Evolutionary conservation across 768 basidiomycete species (phyloP), one percentile per base, ranked within the genome.

Genomic region (Suillus luteus): DNA sequence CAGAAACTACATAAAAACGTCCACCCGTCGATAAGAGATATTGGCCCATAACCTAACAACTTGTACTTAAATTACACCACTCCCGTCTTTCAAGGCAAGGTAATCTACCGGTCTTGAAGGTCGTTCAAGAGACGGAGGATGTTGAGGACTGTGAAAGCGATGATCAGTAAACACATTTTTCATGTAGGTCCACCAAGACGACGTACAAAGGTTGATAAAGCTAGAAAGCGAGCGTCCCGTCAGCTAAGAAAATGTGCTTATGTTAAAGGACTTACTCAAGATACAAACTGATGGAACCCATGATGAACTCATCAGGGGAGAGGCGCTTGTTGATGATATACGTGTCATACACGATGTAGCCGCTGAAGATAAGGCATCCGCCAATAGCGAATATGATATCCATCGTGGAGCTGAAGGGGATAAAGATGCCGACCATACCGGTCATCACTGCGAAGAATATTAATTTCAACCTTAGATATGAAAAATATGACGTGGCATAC

Each of bases 251-350:
- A 51, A 35, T 4, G 59, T 4, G 41, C 60, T 31, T 55, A 22
- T 51, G 22, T 35, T 55, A 6, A 43, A 65, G 24, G 5, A 88
- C 88, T 68, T 77, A 91, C 87, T 98, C 96, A 62, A 98, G 88
- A 78, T 98, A 99, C n/a, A 99, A 85, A 67, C 88, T 90, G 71
- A 98, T 90, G 19, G 93, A 83, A 41, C 89, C 96, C 80, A 97
- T 80, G 68, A 97, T 95, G 75, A 85, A 95, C 75, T 99, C 97
- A 67, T 99, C 97, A 4, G 95, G 93, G 1, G 91, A 93, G 22
- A 97, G 79, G 64, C 87, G 86, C 70, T 88, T 89, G 78, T 92
- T 94, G 81, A 99, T 96, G 66, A 86, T 74, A 75, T 91, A 95
- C 2, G 96, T 98, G 75, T 96, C 94, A 71, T 90, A 95, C 68